Evolutionary conservation across 768 basidiomycete species (phyloP).

Genomic region (Plicaturopsis crispa): DNA sequence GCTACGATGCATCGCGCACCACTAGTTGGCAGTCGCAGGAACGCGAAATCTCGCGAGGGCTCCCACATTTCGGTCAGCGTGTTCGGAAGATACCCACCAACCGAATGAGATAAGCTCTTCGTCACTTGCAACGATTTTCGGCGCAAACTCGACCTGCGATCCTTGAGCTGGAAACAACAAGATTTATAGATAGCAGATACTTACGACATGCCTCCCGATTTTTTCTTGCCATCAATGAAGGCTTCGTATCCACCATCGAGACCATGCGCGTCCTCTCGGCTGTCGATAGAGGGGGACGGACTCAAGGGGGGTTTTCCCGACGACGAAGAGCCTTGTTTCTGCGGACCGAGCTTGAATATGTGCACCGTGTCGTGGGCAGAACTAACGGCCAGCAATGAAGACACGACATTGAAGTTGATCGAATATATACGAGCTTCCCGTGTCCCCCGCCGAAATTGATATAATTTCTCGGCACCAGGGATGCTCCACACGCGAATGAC

Average conservation of each 20-base stretch:
- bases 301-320: conserved; percentile 32
- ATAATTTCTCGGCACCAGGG: conserved; percentile 87
- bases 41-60: conserved; percentile 91
- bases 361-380: conserved; percentile 94
- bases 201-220: conserved; percentile 46
- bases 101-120: conserved; percentile 65
- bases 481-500: conserved; percentile 93
- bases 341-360: conserved; percentile 80
- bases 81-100: conserved; percentile 82
- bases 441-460: conserved; percentile 91
- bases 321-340: conserved; percentile 7
- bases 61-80: conserved; percentile 96
- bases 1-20: conserved; percentile 85
- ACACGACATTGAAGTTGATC: conserved; percentile 78
- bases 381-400: conserved; percentile 81
- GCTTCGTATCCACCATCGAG: conserved; percentile 81
- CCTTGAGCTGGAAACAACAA: background rate
- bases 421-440: conserved; percentile 81
- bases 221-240: conserved; percentile 72
- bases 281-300: conserved; percentile 60
- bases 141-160: conserved; percentile 39
- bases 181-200: conserved; percentile 11
- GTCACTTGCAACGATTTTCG: conserved; percentile 70
- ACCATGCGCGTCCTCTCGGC: conserved; percentile 48
- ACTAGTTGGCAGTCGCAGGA: conserved; percentile 69